phyloP scores from a whole-genome alignment of 2,329 filamentous ascomycete species.

The Plenodomus lindquistii region DNA sequence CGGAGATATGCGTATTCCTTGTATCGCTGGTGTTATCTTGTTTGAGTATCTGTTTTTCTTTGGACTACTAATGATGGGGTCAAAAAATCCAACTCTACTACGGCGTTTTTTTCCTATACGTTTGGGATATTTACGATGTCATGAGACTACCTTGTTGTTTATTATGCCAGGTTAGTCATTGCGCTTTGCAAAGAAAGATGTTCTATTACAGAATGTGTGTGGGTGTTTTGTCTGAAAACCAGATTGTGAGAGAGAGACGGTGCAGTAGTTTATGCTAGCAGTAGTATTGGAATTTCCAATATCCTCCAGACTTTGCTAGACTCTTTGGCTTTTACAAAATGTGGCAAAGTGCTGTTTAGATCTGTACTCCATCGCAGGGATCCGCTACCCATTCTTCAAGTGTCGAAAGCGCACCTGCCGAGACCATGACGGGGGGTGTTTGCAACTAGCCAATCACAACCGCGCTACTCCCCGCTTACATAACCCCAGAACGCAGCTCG shows the following conservation, averaged over 20 bases:
- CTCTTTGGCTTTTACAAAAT: too few relatives aligned
- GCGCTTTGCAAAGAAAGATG: background rate
- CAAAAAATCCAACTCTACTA: background rate
- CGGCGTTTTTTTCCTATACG: background rate
- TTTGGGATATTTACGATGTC: background rate
- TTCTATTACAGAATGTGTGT: background rate
- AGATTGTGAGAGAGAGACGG: too few relatives aligned
- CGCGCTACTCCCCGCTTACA: background rate
- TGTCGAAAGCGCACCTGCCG: too few relatives aligned
- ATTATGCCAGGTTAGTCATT: background rate
- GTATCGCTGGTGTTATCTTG: background rate
- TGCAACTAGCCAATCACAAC: background rate
- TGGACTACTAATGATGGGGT: background rate
- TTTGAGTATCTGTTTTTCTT: background rate
- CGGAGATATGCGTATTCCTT: background rate
- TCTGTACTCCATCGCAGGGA: too few relatives aligned
- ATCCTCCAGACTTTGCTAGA: too few relatives aligned
- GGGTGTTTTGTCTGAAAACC: too few relatives aligned
- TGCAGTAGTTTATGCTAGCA: background rate
- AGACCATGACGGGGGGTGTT: too few relatives aligned
- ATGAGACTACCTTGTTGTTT: background rate
- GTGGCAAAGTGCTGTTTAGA: too few relatives aligned
- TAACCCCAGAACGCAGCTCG: constrained; percentile 7
- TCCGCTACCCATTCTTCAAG: too few relatives aligned
- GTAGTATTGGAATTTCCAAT: background rate